Percentiles rank a stretch among this genome's conserved stretches.
phyloP scores from a whole-genome alignment of 306 rosid genomes.

The barrel medic (Medicago truncatula) region DNA sequence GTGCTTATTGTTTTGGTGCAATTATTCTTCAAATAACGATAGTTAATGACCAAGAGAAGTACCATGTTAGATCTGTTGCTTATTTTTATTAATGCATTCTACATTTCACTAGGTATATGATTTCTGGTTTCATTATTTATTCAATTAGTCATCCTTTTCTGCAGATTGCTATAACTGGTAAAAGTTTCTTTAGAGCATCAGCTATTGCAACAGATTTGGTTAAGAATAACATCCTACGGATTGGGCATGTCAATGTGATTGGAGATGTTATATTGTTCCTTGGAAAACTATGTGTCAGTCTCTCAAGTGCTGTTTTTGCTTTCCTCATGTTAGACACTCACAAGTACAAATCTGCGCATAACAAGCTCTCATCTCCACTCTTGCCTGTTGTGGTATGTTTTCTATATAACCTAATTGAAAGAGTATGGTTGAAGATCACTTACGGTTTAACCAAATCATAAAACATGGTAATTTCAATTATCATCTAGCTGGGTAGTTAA shows the following conservation, averaged over 20 bases:
- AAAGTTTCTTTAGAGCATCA: slow-evolving; percentile 88
- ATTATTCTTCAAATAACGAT: background rate
- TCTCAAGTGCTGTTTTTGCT: slow-evolving; percentile 82
- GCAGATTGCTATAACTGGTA: slow-evolving; percentile 94
- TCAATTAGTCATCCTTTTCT: background rate
- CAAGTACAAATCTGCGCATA: slow-evolving; percentile 75
- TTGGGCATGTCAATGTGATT: slow-evolving; percentile 89
- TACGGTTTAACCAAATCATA: too few species aligned
- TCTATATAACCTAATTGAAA: slow-evolving; percentile 3
- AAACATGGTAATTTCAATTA: too few species aligned
- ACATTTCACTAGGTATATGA: slow-evolving; percentile 11
- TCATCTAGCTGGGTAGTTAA: too few species aligned
- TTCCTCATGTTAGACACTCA: slow-evolving; percentile 92
- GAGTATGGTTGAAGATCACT: too few species aligned
- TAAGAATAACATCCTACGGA: slow-evolving; percentile 84
- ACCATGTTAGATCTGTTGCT: background rate
- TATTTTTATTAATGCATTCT: too few species aligned
- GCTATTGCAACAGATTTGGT: slow-evolving; percentile 84
- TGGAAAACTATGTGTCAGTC: slow-evolving; percentile 92
- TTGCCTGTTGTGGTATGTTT: slow-evolving; percentile 92
- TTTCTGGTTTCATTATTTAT: background rate
- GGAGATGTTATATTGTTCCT: slow-evolving; percentile 95
- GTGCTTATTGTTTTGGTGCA: slow-evolving; percentile 26
- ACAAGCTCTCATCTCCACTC: slow-evolving; percentile 95
- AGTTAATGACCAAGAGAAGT: background rate